Evolutionary conservation across 2,329 filamentous ascomycete genomes (phyloP), one percentile per base, ranked within the genome.

Genomic region (Pseudogymnoascus sp.): DNA sequence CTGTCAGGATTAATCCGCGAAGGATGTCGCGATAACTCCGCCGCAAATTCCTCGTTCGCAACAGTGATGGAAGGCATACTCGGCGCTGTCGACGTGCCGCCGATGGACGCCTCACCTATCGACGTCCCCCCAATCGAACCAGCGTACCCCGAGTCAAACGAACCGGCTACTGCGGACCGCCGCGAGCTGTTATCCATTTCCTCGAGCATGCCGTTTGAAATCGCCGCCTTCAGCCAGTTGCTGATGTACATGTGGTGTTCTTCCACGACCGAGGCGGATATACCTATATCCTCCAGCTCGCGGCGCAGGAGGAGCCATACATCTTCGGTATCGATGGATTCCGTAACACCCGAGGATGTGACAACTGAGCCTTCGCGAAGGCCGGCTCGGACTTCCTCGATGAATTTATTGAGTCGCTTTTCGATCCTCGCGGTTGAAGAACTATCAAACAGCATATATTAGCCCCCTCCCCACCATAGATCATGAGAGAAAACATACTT

Each of bases 261-360:
- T 37, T 50, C 44, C 21, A 50, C 44, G 44, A 50, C 44, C 2
- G 44, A n/a, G 21, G 44, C 70, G 65, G 62, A 70, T 65, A 72
- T 71, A n/a, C 67, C 69, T 4, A 73, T 65, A 50, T 72, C 67
- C 62, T 71, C 69, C 3, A 73, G 66, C 36, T 71, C 69, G 21
- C 67, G 67, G 56, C 68, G 65, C 11, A 73, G 64, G 61, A 70
- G 64, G 34, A 63, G 60, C 69, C 66, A 71, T 7, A 70, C 67
- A 36, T 69, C 66, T 23, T 66, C 67, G 6, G 67, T 67, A 37
- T 70, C 68, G 61, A 70, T 69, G 11, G 63, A 66, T 50, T 70
- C 69, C 28, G 62, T 60, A 10, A 66, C 66, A 59, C 67, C 44
- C 64, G 10, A 68, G 61, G 1, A 64, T 64, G 67, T 67, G n/a